Conservation (phyloP, 2,329 filamentous ascomycete genomes). For the Bimuria novae-zelandiae region DNA sequence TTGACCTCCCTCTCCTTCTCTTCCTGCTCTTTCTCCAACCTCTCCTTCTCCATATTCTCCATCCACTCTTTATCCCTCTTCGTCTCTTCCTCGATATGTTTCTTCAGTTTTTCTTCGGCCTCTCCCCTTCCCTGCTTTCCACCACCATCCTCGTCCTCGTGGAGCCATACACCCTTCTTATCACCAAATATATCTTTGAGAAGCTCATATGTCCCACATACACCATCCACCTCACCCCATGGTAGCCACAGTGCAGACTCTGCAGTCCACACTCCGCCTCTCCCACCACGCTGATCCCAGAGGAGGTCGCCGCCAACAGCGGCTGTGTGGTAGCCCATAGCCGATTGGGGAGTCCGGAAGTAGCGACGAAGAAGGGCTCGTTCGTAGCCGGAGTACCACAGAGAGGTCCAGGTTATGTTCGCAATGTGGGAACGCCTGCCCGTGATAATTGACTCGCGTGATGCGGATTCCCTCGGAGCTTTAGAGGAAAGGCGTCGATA, state of each 20-base stretch:
- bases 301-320: conserved; percentile 53
- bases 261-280: conserved; percentile 60
- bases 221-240: conserved; percentile 52
- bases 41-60: conserved; percentile 28
- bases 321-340: conserved; percentile 50
- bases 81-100: conserved; percentile 17
- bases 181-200: conserved; percentile 55
- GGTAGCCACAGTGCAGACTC: conserved; percentile 53
- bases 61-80: conserved; percentile 17
- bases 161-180: conserved; percentile 48
- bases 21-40: conserved; percentile 11
- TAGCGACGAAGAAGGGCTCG: conserved; percentile 57
- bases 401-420: conserved; percentile 47
- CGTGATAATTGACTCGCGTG: neutral
- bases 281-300: conserved; percentile 57
- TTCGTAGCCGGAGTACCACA: conserved; percentile 56
- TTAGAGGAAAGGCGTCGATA: neutral
- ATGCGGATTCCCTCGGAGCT: neutral
- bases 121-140: conserved; percentile 19
- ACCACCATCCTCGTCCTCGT: conserved; percentile 29
- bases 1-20: conserved; percentile 18
- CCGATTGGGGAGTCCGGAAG: conserved; percentile 51
- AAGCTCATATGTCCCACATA: conserved; percentile 40
- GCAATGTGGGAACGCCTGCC: conserved; percentile 32
- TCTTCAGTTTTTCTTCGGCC: conserved; percentile 18